Base-by-base conservation (phyloP, 371 early-diverging fungal species). In the Mucor indicus region DNA sequence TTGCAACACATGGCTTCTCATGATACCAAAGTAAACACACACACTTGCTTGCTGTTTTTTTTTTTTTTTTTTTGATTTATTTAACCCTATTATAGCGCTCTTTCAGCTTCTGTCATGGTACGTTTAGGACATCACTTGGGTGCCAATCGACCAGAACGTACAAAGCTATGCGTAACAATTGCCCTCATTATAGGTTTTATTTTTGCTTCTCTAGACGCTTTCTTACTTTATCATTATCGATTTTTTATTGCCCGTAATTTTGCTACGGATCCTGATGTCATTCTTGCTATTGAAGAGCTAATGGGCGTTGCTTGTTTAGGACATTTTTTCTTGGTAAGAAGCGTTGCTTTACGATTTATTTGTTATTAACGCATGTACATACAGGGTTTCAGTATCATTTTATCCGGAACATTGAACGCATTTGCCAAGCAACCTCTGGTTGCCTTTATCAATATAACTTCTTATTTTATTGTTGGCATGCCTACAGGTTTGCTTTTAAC, bases 251-350 rank as follows among this genome's bases (percentile, higher is more conserved):
- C 73, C 1, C 41, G 58, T 45, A 53, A 62, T 35, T 67, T 80
- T 50, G 69, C 73, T 12, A 70, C 69, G 0, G 81, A 81, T 41
- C 55, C 67, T 39, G 56, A 52, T 9, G 88, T 89, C 4, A 49
- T 57, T 23, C 52, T 38, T 19, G 62, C 60, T 15, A 60, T 59
- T 4, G 51, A 52, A 37, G 87, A 87, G 27, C 55, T 89, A 13
- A 64, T 87, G 49, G 86, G 85, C 6, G 81, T 89, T 39, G 92
- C 86, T 30, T 85, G 89, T 38, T 65, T 86, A 16, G 83, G 85
- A 33, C 91, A 91, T 33, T 67, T 89, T 57, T 83, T 72, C 3
- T 33, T 57, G 32, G 65, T 69, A 57, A 22, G 50, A 31, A 17
- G n/a, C n/a, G n/a, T n/a, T n/a, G n/a, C n/a, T n/a, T n/a, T n/a